phyloP scores from a whole-genome alignment of 805 yeast genomes.

The Teunomyces cretensis region DNA sequence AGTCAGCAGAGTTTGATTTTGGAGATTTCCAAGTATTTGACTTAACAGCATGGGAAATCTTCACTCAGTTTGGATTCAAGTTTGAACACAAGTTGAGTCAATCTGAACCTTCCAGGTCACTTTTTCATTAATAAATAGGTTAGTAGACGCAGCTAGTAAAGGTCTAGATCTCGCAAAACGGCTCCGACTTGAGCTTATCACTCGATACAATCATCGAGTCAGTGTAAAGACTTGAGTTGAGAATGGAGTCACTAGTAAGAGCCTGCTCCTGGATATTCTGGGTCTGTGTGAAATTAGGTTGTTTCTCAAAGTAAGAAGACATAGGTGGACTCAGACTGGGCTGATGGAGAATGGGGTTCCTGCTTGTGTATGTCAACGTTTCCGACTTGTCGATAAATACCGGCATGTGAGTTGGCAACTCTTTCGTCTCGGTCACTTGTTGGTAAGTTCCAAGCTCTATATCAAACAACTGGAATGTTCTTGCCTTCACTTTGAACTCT shows the following conservation, averaged over 20 bases:
- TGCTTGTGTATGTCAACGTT: background rate
- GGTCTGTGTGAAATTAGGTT: background rate
- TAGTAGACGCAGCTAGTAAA: background rate
- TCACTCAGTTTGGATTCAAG: slow-evolving; percentile 35
- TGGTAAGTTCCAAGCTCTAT: background rate
- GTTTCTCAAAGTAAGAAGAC: background rate
- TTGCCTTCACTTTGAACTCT: slow-evolving; percentile 16
- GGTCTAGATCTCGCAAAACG: background rate
- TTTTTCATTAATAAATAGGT: slow-evolving; percentile 8
- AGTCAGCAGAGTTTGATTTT: slow-evolving; percentile 18
- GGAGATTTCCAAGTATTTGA: slow-evolving; percentile 46
- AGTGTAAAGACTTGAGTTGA: slow-evolving; percentile 1
- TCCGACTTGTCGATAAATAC: background rate
- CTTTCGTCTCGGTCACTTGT: background rate
- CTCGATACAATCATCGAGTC: background rate
- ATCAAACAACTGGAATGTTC: slow-evolving; percentile 15
- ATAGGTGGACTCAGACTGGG: background rate
- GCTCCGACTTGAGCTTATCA: slow-evolving; percentile 1
- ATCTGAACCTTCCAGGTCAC: slow-evolving; percentile 23
- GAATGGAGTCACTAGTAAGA: background rate
- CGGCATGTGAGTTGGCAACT: background rate
- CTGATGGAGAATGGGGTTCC: background rate
- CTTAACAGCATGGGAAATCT: slow-evolving; percentile 41
- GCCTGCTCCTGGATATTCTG: background rate
- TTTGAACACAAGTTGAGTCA: slow-evolving; percentile 35